These are phyloP conservation scores for Pythium biforme DNA, from an alignment of 352 stramenopile species.

Conservation along the genomic window DNA sequence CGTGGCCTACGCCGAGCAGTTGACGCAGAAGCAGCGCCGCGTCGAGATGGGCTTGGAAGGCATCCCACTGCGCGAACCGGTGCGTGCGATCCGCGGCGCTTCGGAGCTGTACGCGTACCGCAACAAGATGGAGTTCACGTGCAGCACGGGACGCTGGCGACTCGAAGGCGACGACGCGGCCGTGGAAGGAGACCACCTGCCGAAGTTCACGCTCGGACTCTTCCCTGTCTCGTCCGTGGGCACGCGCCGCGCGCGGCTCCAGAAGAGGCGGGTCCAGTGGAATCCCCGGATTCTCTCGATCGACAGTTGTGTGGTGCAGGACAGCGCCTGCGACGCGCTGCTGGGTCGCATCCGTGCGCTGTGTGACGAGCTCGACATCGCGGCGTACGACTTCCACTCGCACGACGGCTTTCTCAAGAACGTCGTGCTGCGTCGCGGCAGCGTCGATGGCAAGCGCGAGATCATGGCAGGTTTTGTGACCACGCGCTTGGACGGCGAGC, in stretches of 20 bases:
- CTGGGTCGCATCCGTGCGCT: constrained; percentile 35
- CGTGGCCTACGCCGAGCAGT: constrained; percentile 51
- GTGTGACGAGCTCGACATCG: constrained; percentile 30
- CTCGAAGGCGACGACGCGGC: constrained; percentile 44
- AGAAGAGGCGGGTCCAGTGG: constrained; percentile 45
- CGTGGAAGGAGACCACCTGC: too few relatives aligned
- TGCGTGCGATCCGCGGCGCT: constrained; percentile 41
- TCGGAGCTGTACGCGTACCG: constrained; percentile 50
- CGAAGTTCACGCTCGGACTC: constrained; percentile 63
- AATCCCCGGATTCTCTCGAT: constrained; percentile 69
- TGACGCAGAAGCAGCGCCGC: constrained; percentile 61
- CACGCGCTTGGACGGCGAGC: constrained; percentile 38
- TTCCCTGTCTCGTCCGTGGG: constrained; percentile 58
- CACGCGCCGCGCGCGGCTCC: constrained; percentile 34
- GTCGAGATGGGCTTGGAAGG: constrained; percentile 39
- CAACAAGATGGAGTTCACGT: constrained; percentile 88
- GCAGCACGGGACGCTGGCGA: constrained; percentile 69
- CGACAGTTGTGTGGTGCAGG: constrained; percentile 55
- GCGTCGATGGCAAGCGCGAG: constrained; percentile 29
- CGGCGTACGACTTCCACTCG: constrained; percentile 60
- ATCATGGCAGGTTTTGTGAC: constrained; percentile 73
- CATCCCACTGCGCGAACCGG: constrained; percentile 20
- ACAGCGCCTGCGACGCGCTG: constrained; percentile 40
- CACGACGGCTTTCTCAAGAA: constrained; percentile 68
- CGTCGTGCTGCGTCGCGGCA: constrained; percentile 56